A percentile compares a stretch with the other conserved stretches of the same genome.
Conservation (phyloP, 2,329 filamentous ascomycete species). For the Teratosphaeria nubilosa region DNA sequence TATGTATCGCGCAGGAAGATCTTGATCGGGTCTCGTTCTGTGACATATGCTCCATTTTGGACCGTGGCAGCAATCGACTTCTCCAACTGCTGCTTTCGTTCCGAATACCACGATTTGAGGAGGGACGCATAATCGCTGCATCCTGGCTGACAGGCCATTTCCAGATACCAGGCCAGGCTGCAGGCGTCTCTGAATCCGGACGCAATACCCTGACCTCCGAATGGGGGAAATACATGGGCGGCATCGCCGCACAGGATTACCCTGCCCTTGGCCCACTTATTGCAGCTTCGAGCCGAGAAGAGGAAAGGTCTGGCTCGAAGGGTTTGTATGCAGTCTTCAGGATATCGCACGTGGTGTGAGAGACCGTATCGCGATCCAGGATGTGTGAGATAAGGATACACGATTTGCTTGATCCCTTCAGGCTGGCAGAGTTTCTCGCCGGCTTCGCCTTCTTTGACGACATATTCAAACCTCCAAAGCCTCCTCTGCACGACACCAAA, state of each 20-base stretch:
- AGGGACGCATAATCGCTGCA: not conserved
- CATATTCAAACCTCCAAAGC: conserved; percentile 22
- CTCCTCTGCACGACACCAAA: conserved; percentile 34
- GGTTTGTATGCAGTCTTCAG: conserved; percentile 36
- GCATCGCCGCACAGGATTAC: conserved; percentile 40
- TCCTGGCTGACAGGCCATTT: not conserved
- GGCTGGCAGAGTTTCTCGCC: not conserved
- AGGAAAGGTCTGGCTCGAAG: conserved; percentile 37
- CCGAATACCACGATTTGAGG: conserved; percentile 2
- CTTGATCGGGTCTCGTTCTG: not conserved
- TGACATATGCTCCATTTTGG: conserved; percentile 1
- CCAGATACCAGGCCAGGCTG: conserved; percentile 29
- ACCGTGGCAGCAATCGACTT: conserved; percentile 3
- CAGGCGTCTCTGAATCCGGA: conserved; percentile 32
- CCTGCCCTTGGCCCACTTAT: conserved; percentile 35
- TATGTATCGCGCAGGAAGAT: not conserved
- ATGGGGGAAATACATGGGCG: conserved; percentile 45
- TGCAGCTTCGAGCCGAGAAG: conserved; percentile 36
- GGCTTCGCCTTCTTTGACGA: conserved; percentile 2
- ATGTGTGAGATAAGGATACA: conserved; percentile 4
- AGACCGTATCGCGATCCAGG: conserved; percentile 1
- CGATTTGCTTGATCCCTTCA: conserved; percentile 1
- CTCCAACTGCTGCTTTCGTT: conserved; percentile 5
- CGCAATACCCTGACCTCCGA: conserved; percentile 34
- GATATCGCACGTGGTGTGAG: conserved; percentile 1